phyloP scores from a whole-genome alignment of 2,329 filamentous ascomycete species.

The Diaporthe caulivora region DNA sequence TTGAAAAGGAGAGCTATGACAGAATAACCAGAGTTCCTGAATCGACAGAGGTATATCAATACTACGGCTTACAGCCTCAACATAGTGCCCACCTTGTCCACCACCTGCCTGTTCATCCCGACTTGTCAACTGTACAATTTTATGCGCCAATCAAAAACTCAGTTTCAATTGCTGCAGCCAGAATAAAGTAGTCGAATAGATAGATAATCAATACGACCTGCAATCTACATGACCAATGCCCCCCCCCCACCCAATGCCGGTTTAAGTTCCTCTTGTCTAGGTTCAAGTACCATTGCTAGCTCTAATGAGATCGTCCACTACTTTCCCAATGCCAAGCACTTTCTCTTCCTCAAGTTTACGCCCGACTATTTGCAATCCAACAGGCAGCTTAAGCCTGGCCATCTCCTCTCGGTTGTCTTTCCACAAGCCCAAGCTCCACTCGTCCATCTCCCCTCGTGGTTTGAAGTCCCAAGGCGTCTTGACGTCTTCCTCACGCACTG shows the following conservation, averaged over 20 bases:
- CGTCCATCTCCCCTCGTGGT: conserved; percentile 63
- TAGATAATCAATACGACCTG: too few species aligned
- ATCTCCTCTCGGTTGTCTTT: conserved; percentile 54
- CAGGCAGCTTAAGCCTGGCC: conserved; percentile 54
- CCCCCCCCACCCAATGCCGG: too few species aligned
- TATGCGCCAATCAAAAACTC: not conserved
- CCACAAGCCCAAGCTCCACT: conserved; percentile 64
- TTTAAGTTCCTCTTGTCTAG: too few species aligned
- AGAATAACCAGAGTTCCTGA: not conserved
- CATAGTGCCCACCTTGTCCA: not conserved
- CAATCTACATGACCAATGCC: too few species aligned
- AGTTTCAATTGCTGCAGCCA: too few species aligned
- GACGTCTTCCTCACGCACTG: conserved; percentile 56
- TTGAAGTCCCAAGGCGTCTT: conserved; percentile 52
- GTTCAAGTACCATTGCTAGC: not conserved
- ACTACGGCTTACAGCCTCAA: not conserved
- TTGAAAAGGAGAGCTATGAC: not conserved
- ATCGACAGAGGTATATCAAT: not conserved
- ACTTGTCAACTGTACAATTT: not conserved
- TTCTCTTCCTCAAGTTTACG: conserved; percentile 67
- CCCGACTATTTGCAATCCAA: conserved; percentile 66
- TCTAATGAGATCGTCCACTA: conserved; percentile 49
- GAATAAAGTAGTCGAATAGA: too few species aligned
- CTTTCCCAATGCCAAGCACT: conserved; percentile 58
- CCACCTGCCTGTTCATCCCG: not conserved